Base-by-base conservation (phyloP, 139 green algal genomes). In the Haematococcus lacustris region DNA sequence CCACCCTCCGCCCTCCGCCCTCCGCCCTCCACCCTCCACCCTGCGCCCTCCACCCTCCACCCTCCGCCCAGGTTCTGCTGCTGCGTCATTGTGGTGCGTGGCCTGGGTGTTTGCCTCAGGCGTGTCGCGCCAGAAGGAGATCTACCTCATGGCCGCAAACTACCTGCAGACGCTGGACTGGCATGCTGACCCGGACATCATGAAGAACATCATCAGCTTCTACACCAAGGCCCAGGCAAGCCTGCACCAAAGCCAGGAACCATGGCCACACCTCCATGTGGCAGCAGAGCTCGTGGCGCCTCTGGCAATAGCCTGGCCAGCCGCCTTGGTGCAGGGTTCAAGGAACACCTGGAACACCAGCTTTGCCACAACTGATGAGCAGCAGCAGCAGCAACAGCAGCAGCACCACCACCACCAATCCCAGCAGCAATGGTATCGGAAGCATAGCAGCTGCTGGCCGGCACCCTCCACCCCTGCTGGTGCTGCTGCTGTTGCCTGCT, bases 161-260 rank as follows among this genome's bases (percentile, higher is more conserved):
- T 92, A 84, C 76, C 80, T 96, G 79, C 88, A 93, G 73, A 93
- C 83, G 5, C 78, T 91, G n/a, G 86, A 91, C 82, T 93, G 89
- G 87, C 86, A 88, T 70, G 74, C 76, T 59, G 66, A 91, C 70
- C 73, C 82, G 4, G 82, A 93, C 28, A 71, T 93, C 47, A 88
- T 89, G 74, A 90, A 91, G 70, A 82, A 86, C 71, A 91, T 94
- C 71, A 84, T 93, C 51, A 70, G 50, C 33, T 94, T 94, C 77
- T 96, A 96, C 82, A 88, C 80, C 51, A 94, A 93, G 82, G 90
- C 86, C 60, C 32, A 67, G 51, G 61, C 13, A 13, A 57, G 13
- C 47, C 13, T 57, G 47, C 13, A 57, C 17, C 21, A 21, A n/a
- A 13, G 17, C 47, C 47, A 57, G 21, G 17, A 57, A n/a, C 47